Evolutionary conservation across 441 rosid species (phyloP), one percentile per base, ranked within the genome.

Genomic region (California macrophylla): DNA sequence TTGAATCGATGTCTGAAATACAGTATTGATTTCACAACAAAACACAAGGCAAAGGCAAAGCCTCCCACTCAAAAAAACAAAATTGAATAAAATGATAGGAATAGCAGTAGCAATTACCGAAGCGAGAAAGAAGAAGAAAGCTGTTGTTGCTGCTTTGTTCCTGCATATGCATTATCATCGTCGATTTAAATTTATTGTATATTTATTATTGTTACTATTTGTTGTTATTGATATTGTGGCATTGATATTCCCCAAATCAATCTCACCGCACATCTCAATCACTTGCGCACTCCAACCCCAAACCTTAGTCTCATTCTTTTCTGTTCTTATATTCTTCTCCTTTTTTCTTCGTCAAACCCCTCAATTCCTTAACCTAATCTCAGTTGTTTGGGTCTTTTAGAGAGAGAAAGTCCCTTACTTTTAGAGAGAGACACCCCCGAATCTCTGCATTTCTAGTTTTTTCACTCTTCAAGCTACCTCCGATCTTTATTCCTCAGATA

Each of bases 231-330:
- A 8, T 47, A 16, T 47, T 16, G 16, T 50, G 58, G 21, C 4
- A 16, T 50, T 50, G 58, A 69, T 67, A 64, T 73, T 68, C 72
- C 66, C 62, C 68, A 78, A 81, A 76, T 83, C 85, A 50, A 50
- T 50, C 58, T 76, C 75, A 78, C 82, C 80, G 66, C 84, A 83
- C 84, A 76, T 79, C 84, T 81, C 82, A 72, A 75, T 82, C 85
- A 71, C 45, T 38, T 71, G 52, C 70, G 52, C 70, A 34, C 73
- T 78, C 30, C 72, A 66, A 61, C 28, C 20, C 69, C 62, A 18
- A 52, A 61, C 47, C 64, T 30, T 25, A 29, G 56, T 32, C 68
- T 70, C 30, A 4, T 60, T 25, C 16, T 50, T 50, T 50, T 50
- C 21, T n/a, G 15, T 50, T 62, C 21, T 73, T 34, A 4, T 47